Percentiles rank a stretch among this genome's conserved stretches.
Evolutionary conservation across 768 basidiomycete genomes (phyloP).

Genomic region (Suillus fuscotomentosus): DNA sequence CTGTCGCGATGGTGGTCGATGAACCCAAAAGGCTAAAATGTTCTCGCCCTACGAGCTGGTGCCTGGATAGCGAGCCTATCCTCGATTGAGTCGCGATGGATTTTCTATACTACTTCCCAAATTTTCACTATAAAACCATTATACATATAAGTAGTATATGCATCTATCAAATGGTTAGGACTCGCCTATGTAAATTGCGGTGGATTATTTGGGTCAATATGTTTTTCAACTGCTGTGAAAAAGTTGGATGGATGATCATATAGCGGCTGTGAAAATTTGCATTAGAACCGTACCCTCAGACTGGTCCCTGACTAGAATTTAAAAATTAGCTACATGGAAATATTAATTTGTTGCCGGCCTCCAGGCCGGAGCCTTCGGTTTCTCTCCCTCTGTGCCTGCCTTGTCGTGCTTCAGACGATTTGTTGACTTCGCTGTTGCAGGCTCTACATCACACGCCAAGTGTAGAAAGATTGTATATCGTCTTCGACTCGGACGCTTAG

Average conservation of each 20-base stretch:
- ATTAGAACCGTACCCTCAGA: not conserved
- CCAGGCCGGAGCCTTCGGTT: not conserved
- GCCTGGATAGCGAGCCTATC: not conserved
- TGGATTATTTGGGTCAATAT: not conserved
- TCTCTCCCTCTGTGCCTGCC: no score
- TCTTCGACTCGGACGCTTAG: no score
- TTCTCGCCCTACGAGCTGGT: not conserved
- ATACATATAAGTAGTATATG: not conserved
- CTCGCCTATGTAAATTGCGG: not conserved
- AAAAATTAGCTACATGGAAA: not conserved
- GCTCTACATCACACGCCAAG: not conserved
- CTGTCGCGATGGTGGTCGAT: not conserved
- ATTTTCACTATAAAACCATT: not conserved
- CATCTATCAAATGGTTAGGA: not conserved
- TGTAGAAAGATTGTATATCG: no score
- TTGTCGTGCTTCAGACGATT: not conserved
- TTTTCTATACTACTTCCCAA: no score
- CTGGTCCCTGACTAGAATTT: not conserved
- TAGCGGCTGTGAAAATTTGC: not conserved
- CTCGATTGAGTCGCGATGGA: not conserved
- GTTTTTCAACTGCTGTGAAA: not conserved
- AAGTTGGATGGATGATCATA: not conserved
- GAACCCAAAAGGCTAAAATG: not conserved
- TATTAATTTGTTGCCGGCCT: not conserved
- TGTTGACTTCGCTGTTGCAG: not conserved